Conservation (phyloP, 106 monocot species). For the Xerophyta viscosa region DNA sequence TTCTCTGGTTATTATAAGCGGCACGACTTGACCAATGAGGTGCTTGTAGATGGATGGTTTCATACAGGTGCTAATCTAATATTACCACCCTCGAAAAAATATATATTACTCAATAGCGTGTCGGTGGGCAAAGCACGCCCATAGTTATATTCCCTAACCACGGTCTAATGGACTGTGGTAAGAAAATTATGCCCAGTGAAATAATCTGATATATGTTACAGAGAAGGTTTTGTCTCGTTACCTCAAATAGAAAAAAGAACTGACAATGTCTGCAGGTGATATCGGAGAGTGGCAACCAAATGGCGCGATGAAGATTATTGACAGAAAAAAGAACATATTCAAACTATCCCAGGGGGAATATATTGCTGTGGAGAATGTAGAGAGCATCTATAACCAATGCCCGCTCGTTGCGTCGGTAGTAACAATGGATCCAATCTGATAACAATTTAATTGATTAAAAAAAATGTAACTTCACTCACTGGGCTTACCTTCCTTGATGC, state of each 20-base stretch:
- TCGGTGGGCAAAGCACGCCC: too few species aligned
- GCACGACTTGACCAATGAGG: slow-evolving; percentile 62
- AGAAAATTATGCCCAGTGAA: too few species aligned
- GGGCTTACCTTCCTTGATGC: background rate
- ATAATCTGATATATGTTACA: too few species aligned
- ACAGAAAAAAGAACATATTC: slow-evolving; percentile 97
- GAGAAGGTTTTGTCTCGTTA: too few species aligned
- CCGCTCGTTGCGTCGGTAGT: slow-evolving; percentile 51
- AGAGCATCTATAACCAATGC: slow-evolving; percentile 58
- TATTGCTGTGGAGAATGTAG: slow-evolving; percentile 78
- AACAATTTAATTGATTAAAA: background rate
- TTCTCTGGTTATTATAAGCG: slow-evolving; percentile 92
- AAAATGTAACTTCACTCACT: too few species aligned
- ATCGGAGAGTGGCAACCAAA: slow-evolving; percentile 94
- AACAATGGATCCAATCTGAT: slow-evolving; percentile 1
- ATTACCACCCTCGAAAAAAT: too few species aligned
- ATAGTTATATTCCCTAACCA: too few species aligned
- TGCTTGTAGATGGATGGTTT: slow-evolving; percentile 78
- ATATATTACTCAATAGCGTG: too few species aligned
- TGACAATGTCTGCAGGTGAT: slow-evolving; percentile 60
- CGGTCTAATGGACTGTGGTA: too few species aligned
- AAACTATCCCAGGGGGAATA: slow-evolving; percentile 98
- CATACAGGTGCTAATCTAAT: slow-evolving; percentile 90
- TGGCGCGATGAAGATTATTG: slow-evolving; percentile 96
- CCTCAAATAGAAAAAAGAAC: too few species aligned